Conservation (phyloP, 306 rosid genomes). For the Begonia fuchsioides region DNA sequence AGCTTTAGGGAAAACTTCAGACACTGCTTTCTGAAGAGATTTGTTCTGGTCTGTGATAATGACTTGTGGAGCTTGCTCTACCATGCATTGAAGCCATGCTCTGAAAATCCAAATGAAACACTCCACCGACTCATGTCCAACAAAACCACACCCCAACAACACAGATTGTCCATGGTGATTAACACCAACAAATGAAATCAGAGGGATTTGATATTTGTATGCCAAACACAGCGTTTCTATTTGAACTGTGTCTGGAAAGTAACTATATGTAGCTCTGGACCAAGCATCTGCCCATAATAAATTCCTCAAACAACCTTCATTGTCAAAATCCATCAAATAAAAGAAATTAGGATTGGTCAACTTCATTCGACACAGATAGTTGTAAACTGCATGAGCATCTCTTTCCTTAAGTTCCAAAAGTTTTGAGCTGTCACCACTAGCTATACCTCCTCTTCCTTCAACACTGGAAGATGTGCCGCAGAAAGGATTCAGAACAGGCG, state of each 20-base stretch:
- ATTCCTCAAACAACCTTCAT: conserved; percentile 49
- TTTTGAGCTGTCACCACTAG: conserved; percentile 30
- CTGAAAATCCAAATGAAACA: conserved; percentile 49
- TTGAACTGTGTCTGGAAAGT: too few species aligned
- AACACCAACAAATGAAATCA: conserved; percentile 50
- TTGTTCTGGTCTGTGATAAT: conserved; percentile 55
- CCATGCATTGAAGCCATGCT: conserved; percentile 66
- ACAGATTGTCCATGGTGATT: conserved; percentile 61
- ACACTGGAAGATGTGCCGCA: conserved; percentile 18
- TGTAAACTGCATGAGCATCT: conserved; percentile 56
- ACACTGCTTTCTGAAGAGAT: conserved; percentile 44
- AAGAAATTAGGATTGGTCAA: conserved; percentile 52
- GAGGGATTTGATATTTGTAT: conserved; percentile 60
- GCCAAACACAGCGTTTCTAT: conserved; percentile 60
- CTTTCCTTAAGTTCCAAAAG: conserved; percentile 66
- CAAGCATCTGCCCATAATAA: conserved; percentile 73
- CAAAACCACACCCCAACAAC: conserved; percentile 63
- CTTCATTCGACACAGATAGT: conserved; percentile 67
- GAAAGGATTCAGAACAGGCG: conserved; percentile 30
- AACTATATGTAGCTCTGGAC: conserved; percentile 45
- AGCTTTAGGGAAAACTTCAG: conserved; percentile 48
- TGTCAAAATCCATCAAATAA: conserved; percentile 59
- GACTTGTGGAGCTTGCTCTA: conserved; percentile 36
- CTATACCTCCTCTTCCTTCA: conserved; percentile 24
- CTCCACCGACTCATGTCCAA: conserved; percentile 52